Base-by-base conservation (phyloP, 1,284 basidiomycete species). In the Apiotrichum akiyoshidainum region DNA sequence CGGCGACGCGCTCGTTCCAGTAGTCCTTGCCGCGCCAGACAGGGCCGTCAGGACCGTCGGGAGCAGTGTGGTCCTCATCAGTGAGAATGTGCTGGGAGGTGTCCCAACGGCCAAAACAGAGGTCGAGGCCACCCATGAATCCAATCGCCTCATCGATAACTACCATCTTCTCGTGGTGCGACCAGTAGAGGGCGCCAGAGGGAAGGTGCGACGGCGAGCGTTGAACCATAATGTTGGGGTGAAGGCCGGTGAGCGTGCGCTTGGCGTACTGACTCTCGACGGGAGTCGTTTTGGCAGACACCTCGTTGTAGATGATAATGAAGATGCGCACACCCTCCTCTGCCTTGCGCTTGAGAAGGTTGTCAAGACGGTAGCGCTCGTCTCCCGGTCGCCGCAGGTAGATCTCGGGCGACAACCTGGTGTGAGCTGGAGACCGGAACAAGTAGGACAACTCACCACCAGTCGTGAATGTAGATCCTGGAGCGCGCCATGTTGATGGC, bases 151-250 rank as follows among this genome's bases (percentile, higher is more conserved):
- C 91, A 75, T 99, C 96, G 63, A 99, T 91, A 16, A 98, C 92
- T 74, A 95, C 98, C 60, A 99, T 76, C 77, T 99, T 99, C 80
- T 99, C 96, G 78, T 99, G 96, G 79, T 96, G 93, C 35, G 92
- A 92, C 95, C 95, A 99, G 74, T 96, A 96, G 75, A 97, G 92
- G 0, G 94, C 98, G 5, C 95, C 94, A 0, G 93, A 97, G 71
- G 94, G 90, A 75, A 98, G 93, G 78, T 99, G 95, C 6, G 92
- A 95, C 0, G 96, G 96, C 14, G 94, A 98, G 42, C 96, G 86
- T 75, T 99, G 96, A 3, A 99, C 87, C 84, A 94, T 88, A 60
- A 99, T 90, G 76, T 99, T 98, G 11, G 87, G 87, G 72, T 98
- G 94, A 39, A 99, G 79, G 1, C 82, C 83, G 21, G 84, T 84